Base-by-base conservation (phyloP, 164 flowering plant species). In the Umbilicus rupestris region DNA sequence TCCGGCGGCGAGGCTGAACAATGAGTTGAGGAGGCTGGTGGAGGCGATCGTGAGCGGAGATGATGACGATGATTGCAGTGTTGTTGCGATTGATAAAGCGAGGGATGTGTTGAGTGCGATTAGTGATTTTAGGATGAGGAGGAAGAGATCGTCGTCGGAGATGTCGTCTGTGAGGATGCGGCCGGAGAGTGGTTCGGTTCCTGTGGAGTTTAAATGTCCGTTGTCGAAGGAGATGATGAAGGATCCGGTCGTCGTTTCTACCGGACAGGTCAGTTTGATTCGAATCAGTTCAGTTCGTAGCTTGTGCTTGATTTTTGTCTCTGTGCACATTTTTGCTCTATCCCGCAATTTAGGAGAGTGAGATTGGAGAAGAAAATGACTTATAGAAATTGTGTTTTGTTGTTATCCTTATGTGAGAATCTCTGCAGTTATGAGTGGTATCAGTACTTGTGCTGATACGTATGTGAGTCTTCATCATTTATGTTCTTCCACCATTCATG, bases 261-360 rank as follows among this genome's bases (percentile, higher is more conserved):
- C 87, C 19, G 97, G 97, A 17, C 85, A 85, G 95, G 97, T 90
- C 46, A 30, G 78, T n/a, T 15, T 59, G 37, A n/a, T 47, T 30
- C n/a, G n/a, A n/a, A 50, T 0, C 29, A 24, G 0, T 26, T 29
- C 22, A 12, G 35, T 26, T 14, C 5, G 7, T 58, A 60, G 35
- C 20, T 60, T 60, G 19, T 30, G 19, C 26, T n/a, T n/a, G n/a
- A 37, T 58, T 52, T 42, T 11, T 58, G 26, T 49, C 26, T 7
- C 17, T 57, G 16, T n/a, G 31, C 28, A 67, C n/a, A 37, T 63
- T 22, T 42, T 6, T 55, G 24, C 7, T 24, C 30, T 55, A 24
- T 52, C n/a, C n/a, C n/a, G n/a, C n/a, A n/a, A n/a, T n/a, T n/a
- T n/a, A n/a, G n/a, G n/a, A n/a, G n/a, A n/a, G n/a, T n/a, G n/a